Evolutionary conservation across 768 basidiomycete genomes (phyloP).

Genomic region (Tylopilus balloui): DNA sequence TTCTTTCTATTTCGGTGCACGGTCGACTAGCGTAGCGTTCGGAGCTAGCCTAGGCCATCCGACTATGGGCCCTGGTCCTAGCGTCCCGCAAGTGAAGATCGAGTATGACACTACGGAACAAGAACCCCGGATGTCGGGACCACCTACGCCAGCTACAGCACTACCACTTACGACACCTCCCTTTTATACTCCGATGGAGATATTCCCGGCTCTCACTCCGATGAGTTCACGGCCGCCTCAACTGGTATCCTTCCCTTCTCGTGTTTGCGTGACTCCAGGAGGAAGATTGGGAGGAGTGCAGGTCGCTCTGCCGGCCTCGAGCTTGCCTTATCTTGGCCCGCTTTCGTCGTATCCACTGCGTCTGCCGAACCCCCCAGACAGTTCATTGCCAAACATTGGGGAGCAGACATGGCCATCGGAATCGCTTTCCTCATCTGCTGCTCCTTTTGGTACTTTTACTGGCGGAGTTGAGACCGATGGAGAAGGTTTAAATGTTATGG

Average conservation of each 20-base stretch:
- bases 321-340: slow-evolving; percentile 2
- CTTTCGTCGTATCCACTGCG: slow-evolving; percentile 17
- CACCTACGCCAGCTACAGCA: slow-evolving; percentile 21
- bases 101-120: slow-evolving; percentile 23
- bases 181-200: slow-evolving; percentile 29
- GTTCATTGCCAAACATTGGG: slow-evolving; percentile 16
- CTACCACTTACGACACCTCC: slow-evolving; percentile 21
- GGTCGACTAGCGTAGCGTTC: background rate
- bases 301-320: background rate
- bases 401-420: slow-evolving; percentile 7
- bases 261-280: background rate
- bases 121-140: slow-evolving; percentile 18
- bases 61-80: background rate
- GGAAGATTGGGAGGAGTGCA: slow-evolving; percentile 8
- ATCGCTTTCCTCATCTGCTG: background rate
- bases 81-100: slow-evolving; percentile 20
- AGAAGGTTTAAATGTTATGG: background rate
- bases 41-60: background rate
- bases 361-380: slow-evolving; percentile 13
- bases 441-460: background rate
- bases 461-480: background rate
- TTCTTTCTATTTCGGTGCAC: slow-evolving; percentile 9
- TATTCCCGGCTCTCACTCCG: slow-evolving; percentile 11
- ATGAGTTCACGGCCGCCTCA: slow-evolving; percentile 9
- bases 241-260: slow-evolving; percentile 1